phyloP scores from a whole-genome alignment of 2,329 filamentous ascomycete genomes.

The Diaporthe eres region DNA sequence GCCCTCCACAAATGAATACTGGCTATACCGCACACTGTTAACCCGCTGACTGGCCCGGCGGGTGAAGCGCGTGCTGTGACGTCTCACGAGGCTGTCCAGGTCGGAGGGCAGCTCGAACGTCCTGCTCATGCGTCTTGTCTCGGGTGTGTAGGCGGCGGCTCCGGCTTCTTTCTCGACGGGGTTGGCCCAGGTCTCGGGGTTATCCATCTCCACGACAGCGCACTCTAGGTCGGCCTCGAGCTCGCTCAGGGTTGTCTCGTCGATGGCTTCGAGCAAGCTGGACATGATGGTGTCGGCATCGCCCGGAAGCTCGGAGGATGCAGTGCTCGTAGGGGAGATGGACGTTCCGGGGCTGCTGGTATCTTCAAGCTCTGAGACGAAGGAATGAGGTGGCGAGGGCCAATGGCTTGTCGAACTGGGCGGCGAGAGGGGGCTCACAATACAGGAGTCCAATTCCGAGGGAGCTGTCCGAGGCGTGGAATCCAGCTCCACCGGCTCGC shows the following conservation, averaged over 20 bases:
- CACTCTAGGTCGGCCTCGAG: slow-evolving; percentile 27
- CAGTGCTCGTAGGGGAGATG: not conserved
- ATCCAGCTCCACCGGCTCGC: not conserved
- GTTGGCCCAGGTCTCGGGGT: not conserved
- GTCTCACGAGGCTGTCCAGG: slow-evolving; percentile 27
- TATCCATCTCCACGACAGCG: slow-evolving; percentile 28
- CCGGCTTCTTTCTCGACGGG: not conserved
- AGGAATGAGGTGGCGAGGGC: slow-evolving; percentile 2
- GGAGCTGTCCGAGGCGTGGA: slow-evolving; percentile 3
- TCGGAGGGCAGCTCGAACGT: slow-evolving; percentile 21
- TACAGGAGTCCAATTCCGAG: not conserved
- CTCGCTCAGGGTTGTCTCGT: slow-evolving; percentile 19
- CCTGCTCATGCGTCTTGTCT: slow-evolving; percentile 6
- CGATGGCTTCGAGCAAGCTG: slow-evolving; percentile 19
- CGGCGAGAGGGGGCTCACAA: not conserved
- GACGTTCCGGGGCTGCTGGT: slow-evolving; percentile 1
- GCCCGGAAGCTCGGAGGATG: slow-evolving; percentile 8
- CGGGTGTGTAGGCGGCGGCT: not conserved
- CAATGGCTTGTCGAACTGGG: not conserved
- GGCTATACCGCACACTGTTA: slow-evolving; percentile 2
- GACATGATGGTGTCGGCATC: slow-evolving; percentile 21
- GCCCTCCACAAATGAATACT: slow-evolving; percentile 2
- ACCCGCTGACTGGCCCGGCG: slow-evolving; percentile 6
- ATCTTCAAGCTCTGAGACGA: slow-evolving; percentile 20
- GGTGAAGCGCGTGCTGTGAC: slow-evolving; percentile 30